phyloP scores from a whole-genome alignment of 768 basidiomycete genomes.

The Tricholoma flavovirens region DNA sequence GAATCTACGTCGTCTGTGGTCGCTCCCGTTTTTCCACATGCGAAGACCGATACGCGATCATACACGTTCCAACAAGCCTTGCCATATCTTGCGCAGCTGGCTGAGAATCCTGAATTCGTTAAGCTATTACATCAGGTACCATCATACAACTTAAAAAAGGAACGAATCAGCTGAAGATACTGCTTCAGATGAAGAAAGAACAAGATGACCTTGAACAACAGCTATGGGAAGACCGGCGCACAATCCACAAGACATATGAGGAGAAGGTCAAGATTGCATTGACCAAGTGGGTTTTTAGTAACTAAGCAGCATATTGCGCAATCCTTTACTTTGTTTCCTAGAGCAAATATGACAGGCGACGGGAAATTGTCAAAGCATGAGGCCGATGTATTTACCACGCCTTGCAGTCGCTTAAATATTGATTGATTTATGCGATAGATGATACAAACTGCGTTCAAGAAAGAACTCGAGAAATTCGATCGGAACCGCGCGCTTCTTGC shows the following conservation, averaged over 20 bases:
- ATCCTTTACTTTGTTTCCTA: conserved; percentile 20
- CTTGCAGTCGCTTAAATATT: not conserved
- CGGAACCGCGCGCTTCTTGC: conserved; percentile 60
- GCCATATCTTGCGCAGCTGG: conserved; percentile 55
- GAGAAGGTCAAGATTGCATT: conserved; percentile 64
- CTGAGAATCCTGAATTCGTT: conserved; percentile 48
- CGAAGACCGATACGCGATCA: conserved; percentile 33
- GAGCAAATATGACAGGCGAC: conserved; percentile 63
- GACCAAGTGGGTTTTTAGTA: conserved; percentile 48
- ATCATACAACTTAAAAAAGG: conserved; percentile 1
- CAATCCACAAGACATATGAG: conserved; percentile 59
- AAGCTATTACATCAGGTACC: conserved; percentile 46
- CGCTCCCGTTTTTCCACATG: not conserved
- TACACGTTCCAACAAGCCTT: conserved; percentile 68
- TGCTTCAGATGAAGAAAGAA: conserved; percentile 57
- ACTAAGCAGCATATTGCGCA: not conserved
- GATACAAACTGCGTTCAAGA: conserved; percentile 57
- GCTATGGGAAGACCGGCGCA: conserved; percentile 62
- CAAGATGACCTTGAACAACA: conserved; percentile 65
- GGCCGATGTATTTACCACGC: conserved; percentile 39
- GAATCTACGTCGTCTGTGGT: conserved; percentile 3
- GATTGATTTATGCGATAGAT: conserved; percentile 36
- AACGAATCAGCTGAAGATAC: not conserved
- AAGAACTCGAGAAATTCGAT: conserved; percentile 66
- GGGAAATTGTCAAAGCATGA: conserved; percentile 60